phyloP scores from a whole-genome alignment of 1,284 basidiomycete species.

The Afroboletus lepidellus region DNA sequence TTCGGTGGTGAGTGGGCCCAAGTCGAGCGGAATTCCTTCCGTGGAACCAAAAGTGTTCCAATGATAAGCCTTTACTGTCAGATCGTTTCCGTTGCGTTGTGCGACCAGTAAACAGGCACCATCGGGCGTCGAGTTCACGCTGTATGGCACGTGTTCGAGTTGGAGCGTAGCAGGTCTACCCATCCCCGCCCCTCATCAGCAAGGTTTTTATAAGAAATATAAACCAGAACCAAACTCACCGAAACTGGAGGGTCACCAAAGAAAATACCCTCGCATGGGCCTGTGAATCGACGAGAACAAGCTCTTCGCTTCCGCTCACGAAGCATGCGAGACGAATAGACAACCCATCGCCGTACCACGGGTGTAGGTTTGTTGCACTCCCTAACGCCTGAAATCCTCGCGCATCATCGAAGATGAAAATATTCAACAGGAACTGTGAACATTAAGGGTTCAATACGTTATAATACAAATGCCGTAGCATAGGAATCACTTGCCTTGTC shows the following conservation, averaged over 20 bases:
- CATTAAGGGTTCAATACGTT: rapidly evolving
- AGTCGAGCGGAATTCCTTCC: conserved; percentile 16
- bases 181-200: not conserved
- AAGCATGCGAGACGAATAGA: conserved; percentile 35
- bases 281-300: conserved; percentile 45
- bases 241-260: conserved; percentile 47
- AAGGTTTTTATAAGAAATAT: not conserved
- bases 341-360: conserved; percentile 41
- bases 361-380: conserved; percentile 38
- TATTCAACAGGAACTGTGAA: conserved; percentile 38
- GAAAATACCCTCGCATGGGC: conserved; percentile 48
- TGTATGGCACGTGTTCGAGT: conserved; percentile 16
- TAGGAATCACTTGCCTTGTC: conserved; percentile 35
- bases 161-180: conserved; percentile 24
- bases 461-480: not conserved
- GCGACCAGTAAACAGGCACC: conserved; percentile 48
- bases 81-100: conserved; percentile 23
- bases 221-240: conserved; percentile 34
- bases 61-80: conserved; percentile 23
- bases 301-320: conserved; percentile 46
- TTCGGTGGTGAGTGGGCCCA: conserved; percentile 2
- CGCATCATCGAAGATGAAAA: conserved; percentile 46
- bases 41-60: conserved; percentile 27
- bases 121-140: conserved; percentile 45
- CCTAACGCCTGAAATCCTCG: conserved; percentile 38